Conservation (phyloP, 768 basidiomycete species). For the Fistulinella prunicolor region DNA sequence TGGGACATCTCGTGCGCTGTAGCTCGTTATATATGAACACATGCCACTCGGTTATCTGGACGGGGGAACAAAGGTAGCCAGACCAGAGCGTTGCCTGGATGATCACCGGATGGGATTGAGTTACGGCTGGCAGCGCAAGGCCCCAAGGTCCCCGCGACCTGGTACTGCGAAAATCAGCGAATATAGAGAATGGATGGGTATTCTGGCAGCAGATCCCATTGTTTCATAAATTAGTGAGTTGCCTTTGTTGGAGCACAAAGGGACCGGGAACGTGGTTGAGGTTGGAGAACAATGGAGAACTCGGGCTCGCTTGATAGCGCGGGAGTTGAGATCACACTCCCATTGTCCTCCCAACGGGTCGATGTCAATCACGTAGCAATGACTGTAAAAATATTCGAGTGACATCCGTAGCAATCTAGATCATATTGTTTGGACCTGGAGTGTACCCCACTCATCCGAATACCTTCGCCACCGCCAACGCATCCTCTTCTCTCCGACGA, state of each 20-base stretch:
- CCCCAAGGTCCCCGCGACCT: neutral
- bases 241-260: conserved; percentile 31
- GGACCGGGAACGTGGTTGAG: conserved; percentile 12
- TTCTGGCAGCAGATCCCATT: conserved; percentile 17
- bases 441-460: conserved; percentile 60
- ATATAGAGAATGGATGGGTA: neutral
- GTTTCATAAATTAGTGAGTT: conserved; percentile 22
- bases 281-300: conserved; percentile 31
- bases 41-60: conserved; percentile 28
- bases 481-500: conserved; percentile 68
- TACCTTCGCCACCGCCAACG: conserved; percentile 81
- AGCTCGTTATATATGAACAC: conserved; percentile 25
- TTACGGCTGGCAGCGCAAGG: conserved; percentile 1
- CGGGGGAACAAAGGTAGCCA: conserved; percentile 31
- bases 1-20: conserved; percentile 5
- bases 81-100: conserved; percentile 6
- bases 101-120: conserved; percentile 3
- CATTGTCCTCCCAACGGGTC: conserved; percentile 17
- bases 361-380: neutral
- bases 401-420: neutral
- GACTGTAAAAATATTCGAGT: no score
- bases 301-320: conserved; percentile 8
- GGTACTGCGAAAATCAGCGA: neutral
- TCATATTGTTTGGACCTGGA: neutral
- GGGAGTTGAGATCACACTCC: neutral